Base-by-base conservation (phyloP, 345 rosid genomes). In the Dipteronia sinensis region DNA sequence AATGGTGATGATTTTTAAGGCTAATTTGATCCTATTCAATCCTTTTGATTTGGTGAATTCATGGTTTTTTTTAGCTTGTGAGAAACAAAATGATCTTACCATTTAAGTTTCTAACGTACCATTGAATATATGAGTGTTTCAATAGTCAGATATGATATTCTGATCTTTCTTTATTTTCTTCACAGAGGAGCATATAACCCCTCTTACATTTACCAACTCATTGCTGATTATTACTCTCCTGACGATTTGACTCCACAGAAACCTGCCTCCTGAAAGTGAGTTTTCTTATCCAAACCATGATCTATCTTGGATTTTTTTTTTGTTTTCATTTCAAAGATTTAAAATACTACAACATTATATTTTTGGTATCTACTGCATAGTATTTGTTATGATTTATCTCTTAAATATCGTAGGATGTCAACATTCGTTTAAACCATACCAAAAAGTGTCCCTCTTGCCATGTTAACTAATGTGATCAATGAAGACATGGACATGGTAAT, bases 181-280 rank as follows among this genome's bases (percentile, higher is more conserved):
- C 10, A 11, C 93, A 87, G 92, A n/a, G 92, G 88, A 79, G 89
- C 88, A 72, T 88, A 90, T 76, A 79, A 84, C 75, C 87, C 94
- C 9, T 87, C 92, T 4, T 86, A 79, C 79, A 84, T 89, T 84
- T 83, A 83, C 74, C 83, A 82, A 29, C 89, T 90, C 46, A 85
- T 87, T 23, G 89, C 90, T 44, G 89, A 90, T 67, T 42, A 42
- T 42, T 42, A 42, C 46, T 42, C 46, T 84, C 86, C 89, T n/a
- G 89, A 87, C 64, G 90, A 88, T 81, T 72, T 86, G 79, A 42
- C 42, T 44, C 44, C 10, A 12, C 55, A 23, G 25, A 76, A 67
- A 25, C 17, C 56, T 61, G 55, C 23, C 62, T 73, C 56, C 7
- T 42, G 20, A 61, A 61, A 40, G 67, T 61, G 38, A 73, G 67